Evolutionary conservation across 371 early-diverging fungal species (phyloP), one percentile per base, ranked within the genome.

Genomic region (Mortierella sp.): DNA sequence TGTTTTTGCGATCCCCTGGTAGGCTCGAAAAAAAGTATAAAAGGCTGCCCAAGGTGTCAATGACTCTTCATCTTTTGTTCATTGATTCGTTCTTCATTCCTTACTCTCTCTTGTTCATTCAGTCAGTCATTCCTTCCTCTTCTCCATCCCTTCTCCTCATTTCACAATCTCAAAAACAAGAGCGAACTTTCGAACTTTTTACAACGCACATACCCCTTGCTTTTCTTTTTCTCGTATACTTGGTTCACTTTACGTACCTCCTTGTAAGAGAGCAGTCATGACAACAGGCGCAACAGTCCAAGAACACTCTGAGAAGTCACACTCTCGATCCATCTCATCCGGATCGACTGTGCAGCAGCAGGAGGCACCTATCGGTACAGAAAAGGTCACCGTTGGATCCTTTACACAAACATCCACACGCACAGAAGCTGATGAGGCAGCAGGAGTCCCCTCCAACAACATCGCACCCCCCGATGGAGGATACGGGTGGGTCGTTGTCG

Each of bases 401-500:
- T 34, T 31, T 16, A 34, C 34, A 8, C 63, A 31, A 63, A 34
- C 63, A 34, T 34, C 63, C 34, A 63, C 63, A 63, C 34, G 19
- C 34, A 63, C 63, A 16, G 63, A 63, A 16, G 8, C 26, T 9
- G 68, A 42, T 10, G 38, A 42, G 21, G 68, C 21, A 31, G 28
- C 34, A 9, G 24, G 44, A 38, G 13, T 13, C 28, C 10, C 21
- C 42, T 21, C 34, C 21, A 14, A 31, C 52, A 16, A 16, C 19
- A 71, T 77, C 24, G 63, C 70, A 7, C 86, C 88, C 6, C 85
- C 88, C 19, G 88, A 88, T 73, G 87, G 88, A 21, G 87, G 87
- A 1, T 87, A 87, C 31, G 89, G 84, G 28, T 88, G 89, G 89
- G 84, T 88, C 0, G 87, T 88, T 8, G 89, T 95, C 47, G 52